Percentiles rank a stretch among this genome's conserved stretches.
These are phyloP conservation scores for Exophiala sp. DNA, from an alignment of 2,329 filamentous ascomycete species.

Conservation along the genomic window DNA sequence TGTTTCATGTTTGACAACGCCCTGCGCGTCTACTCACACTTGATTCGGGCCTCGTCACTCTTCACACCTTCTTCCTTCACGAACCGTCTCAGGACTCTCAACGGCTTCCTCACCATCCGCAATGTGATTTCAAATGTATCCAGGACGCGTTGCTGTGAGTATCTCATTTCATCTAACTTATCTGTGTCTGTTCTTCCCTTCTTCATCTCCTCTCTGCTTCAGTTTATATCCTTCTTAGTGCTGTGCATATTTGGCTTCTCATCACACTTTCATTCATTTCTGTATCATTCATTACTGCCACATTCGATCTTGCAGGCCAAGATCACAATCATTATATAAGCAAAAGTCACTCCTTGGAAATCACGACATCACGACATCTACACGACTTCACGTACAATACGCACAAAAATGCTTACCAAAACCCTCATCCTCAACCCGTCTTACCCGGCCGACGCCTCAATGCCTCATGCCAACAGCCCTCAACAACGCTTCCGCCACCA, in stretches of 20 bases:
- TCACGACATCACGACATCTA: background rate
- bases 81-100: constrained; percentile 14
- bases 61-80: constrained; percentile 8
- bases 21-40: background rate
- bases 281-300: too few relatives aligned
- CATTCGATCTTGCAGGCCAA: too few relatives aligned
- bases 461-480: background rate
- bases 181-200: background rate
- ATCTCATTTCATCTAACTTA: background rate
- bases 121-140: background rate
- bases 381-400: background rate
- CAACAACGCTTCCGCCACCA: constrained; percentile 12
- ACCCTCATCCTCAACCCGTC: constrained; percentile 20
- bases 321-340: too few relatives aligned
- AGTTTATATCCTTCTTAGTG: too few relatives aligned
- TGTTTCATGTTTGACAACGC: constrained; percentile 16
- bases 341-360: too few relatives aligned
- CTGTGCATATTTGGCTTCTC: too few relatives aligned
- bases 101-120: background rate
- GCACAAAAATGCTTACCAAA: constrained; percentile 5
- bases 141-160: background rate
- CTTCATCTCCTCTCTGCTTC: too few relatives aligned
- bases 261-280: too few relatives aligned
- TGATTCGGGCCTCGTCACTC: constrained; percentile 17
- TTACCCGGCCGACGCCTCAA: constrained; percentile 17